These are phyloP conservation scores for Fusarium oligoseptatum DNA, from an alignment of 2,329 filamentous ascomycete genomes.

Conservation along the genomic window DNA sequence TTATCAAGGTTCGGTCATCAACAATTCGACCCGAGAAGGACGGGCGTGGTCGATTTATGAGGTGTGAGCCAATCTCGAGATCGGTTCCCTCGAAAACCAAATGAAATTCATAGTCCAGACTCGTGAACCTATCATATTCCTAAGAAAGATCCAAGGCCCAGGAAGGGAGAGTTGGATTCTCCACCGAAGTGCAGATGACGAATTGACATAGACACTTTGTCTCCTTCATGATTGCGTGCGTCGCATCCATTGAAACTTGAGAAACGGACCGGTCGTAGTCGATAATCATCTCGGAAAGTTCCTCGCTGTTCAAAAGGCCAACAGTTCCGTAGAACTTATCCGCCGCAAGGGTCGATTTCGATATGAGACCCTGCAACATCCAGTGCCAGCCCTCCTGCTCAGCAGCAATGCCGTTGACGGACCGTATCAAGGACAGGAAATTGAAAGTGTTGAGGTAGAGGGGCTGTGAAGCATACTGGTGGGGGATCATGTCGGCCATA, in stretches of 20 bases:
- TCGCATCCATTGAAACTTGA: neutral
- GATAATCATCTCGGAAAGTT: neutral
- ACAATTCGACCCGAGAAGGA: neutral
- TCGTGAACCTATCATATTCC: neutral
- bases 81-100: neutral
- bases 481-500: neutral
- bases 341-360: neutral
- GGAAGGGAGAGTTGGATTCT: neutral
- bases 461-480: neutral
- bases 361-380: neutral
- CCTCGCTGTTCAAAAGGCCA: neutral
- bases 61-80: neutral
- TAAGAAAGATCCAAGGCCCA: neutral
- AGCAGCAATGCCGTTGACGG: neutral
- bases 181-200: neutral
- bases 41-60: neutral
- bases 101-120: neutral
- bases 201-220: neutral
- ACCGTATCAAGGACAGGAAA: neutral
- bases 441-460: neutral
- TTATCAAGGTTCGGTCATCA: neutral
- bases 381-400: neutral
- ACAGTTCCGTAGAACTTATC: neutral
- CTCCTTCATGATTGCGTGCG: neutral
- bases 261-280: neutral